These are phyloP conservation scores for Zygnema cylindricum DNA, from an alignment of 139 green algal species.

Conservation along the genomic window DNA sequence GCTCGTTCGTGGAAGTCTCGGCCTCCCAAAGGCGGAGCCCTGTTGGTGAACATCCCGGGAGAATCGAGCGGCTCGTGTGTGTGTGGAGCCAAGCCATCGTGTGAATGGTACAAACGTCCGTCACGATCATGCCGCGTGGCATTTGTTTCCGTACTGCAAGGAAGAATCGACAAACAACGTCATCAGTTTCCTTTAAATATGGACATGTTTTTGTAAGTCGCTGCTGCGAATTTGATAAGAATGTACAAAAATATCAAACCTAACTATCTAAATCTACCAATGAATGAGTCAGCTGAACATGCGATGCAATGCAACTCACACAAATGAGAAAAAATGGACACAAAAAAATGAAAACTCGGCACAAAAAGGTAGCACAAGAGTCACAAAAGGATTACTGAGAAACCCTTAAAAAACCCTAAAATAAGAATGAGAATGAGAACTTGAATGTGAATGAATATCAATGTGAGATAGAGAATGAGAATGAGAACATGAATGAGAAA, in stretches of 20 bases:
- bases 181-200: neutral
- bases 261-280: too few relatives aligned
- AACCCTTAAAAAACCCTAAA: too few relatives aligned
- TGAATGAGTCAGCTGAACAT: too few relatives aligned
- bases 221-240: neutral
- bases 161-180: neutral
- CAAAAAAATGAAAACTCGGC: too few relatives aligned
- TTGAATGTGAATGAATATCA: neutral
- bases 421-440: too few relatives aligned
- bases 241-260: neutral
- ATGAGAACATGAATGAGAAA: too few relatives aligned
- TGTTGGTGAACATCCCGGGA: constrained; percentile 48
- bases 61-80: constrained; percentile 60
- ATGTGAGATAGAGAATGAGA: neutral
- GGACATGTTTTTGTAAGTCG: neutral
- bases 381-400: too few relatives aligned
- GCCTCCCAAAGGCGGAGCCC: neutral
- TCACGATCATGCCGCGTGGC: neutral
- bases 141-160: neutral
- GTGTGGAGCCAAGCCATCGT: constrained; percentile 67
- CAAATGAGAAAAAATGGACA: too few relatives aligned
- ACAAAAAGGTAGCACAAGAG: too few relatives aligned
- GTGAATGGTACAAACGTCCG: constrained; percentile 38
- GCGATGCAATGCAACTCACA: too few relatives aligned
- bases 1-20: constrained; percentile 54